A percentile compares a stretch with the other conserved stretches of the same genome.
Conservation (phyloP, 139 green algal genomes). For the Nannochloris sp. region DNA sequence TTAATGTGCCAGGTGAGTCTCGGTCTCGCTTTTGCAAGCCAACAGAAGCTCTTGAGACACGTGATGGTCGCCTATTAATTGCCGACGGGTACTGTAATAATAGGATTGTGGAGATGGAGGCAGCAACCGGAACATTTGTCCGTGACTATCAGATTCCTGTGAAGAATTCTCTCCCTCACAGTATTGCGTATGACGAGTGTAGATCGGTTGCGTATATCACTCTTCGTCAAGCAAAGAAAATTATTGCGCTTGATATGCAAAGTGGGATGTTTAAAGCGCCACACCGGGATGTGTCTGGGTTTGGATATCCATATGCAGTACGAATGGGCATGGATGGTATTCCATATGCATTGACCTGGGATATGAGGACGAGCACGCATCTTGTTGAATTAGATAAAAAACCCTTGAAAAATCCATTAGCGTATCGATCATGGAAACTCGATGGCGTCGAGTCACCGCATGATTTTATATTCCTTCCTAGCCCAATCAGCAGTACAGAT, state of each 20-base stretch:
- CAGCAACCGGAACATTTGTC: conserved; percentile 17
- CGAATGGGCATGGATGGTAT: conserved; percentile 53
- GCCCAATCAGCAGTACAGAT: conserved; percentile 37
- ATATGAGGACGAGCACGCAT: background rate
- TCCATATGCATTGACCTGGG: conserved; percentile 55
- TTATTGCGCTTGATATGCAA: conserved; percentile 52
- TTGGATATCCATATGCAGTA: conserved; percentile 51
- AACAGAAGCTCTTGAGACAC: conserved; percentile 59
- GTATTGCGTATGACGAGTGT: conserved; percentile 70
- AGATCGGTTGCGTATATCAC: conserved; percentile 44
- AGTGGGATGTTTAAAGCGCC: conserved; percentile 41
- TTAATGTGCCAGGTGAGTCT: conserved; percentile 30
- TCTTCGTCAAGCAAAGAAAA: conserved; percentile 38
- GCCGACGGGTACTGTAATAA: conserved; percentile 62
- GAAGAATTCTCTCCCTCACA: conserved; percentile 39
- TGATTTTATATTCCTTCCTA: conserved; percentile 49
- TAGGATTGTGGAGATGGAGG: conserved; percentile 37
- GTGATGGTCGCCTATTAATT: conserved; percentile 63
- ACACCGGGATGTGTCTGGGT: conserved; percentile 15
- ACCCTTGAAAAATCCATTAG: background rate
- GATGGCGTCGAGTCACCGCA: conserved; percentile 39
- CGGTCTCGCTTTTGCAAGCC: conserved; percentile 68
- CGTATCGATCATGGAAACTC: conserved; percentile 28
- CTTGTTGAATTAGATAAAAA: conserved; percentile 3
- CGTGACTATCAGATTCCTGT: background rate